Conservation (phyloP, 2,329 filamentous ascomycete genomes). For the Sclerotiophoma versabilis region DNA sequence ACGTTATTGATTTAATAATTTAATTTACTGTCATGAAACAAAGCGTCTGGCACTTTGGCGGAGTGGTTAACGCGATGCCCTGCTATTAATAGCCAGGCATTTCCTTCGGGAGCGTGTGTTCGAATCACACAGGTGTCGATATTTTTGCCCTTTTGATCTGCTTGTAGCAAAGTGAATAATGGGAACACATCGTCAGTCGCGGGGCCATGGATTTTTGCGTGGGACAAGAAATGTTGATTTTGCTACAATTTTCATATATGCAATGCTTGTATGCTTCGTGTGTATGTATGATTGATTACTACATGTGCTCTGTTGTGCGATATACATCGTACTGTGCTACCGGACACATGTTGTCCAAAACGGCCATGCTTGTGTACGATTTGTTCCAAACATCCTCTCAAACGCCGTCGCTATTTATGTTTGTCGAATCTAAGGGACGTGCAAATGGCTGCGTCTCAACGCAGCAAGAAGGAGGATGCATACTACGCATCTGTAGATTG, state of each 20-base stretch:
- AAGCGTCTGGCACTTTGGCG: background rate
- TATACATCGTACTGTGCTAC: background rate
- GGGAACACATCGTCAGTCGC: no score
- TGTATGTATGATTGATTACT: no score
- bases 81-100: conserved; percentile 18
- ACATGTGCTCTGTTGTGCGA: background rate
- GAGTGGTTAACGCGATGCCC: conserved; percentile 21
- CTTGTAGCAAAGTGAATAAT: no score
- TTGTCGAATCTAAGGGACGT: background rate
- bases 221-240: no score
- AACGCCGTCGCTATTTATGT: conserved; percentile 1
- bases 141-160: background rate
- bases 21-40: no score
- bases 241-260: no score
- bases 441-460: background rate
- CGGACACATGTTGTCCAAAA: no score
- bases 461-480: background rate
- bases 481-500: conserved; percentile 4
- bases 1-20: no score
- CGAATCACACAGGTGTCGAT: conserved; percentile 39
- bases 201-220: no score
- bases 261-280: no score
- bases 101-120: conserved; percentile 41
- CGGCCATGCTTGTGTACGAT: no score
- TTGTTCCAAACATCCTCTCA: background rate